Base-by-base conservation (phyloP, 2,329 filamentous ascomycete species). In the Didymellaceae sp. region DNA sequence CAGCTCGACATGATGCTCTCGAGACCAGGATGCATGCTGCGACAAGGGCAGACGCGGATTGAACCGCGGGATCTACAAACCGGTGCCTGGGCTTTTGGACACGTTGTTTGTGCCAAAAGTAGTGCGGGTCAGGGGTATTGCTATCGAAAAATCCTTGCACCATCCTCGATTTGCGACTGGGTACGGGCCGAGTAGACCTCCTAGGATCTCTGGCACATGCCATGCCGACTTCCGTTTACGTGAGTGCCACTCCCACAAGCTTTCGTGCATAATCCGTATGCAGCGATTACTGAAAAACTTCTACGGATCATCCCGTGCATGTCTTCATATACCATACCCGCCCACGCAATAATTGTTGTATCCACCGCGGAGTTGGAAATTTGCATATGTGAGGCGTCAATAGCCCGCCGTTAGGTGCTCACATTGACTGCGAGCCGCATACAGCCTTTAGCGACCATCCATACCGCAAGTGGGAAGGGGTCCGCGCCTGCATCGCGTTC, bases 1-100 rank as follows among this genome's bases (percentile, higher is more conserved):
- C 37, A 45, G 25, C 34, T 43, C 32, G 22, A 39, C 20, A 40
- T 38, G 37, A 16, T 45, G 37, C 41, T 37, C 13, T 42, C 44
- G 16, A 39, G 42, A 52, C 53, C 39, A 50, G 51, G 51, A 41
- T 54, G 41, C 26, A 14, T 44, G 32, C 48, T 46, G 42, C 48
- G 42, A 52, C 48, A 37, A 50, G 48, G 48, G 48, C 42, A 52
- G 42, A 28, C 57, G 52, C 67, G 67, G 66, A 66, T 62, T 67
- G 62, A 59, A 66, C 63, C 65, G 68, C 68, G 63, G 63, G 68
- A 72, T 72, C 70, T 69, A 63, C 68, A 64, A 72, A 71, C 68
- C 63, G 63, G 63, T 68, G 64, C 65, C 62, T 63, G 63, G 62
- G 62, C 62, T 57, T 64, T 57, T 62, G 57, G 57, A 66, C 65